These are phyloP conservation scores for Daldinia childiae DNA, from an alignment of 495 filamentous ascomycete genomes.

Conservation along the genomic window DNA sequence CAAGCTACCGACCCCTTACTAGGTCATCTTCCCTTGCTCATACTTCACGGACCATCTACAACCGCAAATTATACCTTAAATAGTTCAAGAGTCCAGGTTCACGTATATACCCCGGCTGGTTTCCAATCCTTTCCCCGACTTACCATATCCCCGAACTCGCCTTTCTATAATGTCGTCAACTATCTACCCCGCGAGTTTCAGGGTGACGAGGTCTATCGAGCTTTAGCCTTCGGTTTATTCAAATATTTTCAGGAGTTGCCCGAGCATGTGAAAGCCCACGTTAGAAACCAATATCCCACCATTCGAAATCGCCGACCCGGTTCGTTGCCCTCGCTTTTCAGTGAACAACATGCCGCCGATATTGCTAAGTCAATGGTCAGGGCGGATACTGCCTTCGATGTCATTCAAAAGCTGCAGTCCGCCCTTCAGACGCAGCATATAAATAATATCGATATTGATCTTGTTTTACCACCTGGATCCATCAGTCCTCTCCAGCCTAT, in stretches of 20 bases:
- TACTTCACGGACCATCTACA: constrained; percentile 87
- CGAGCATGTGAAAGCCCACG: constrained; percentile 72
- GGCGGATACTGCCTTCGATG: constrained; percentile 76
- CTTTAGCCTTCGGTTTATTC: constrained; percentile 86
- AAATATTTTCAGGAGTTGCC: constrained; percentile 94
- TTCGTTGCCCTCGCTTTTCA: constrained; percentile 76
- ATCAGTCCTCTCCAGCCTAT: constrained; percentile 67
- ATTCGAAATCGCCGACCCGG: constrained; percentile 61
- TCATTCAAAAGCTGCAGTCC: constrained; percentile 73
- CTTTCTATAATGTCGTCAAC: constrained; percentile 91
- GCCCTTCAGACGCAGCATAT: constrained; percentile 81
- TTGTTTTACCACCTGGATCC: constrained; percentile 79
- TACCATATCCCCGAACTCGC: constrained; percentile 90
- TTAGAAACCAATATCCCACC: constrained; percentile 59
- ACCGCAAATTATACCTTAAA: constrained; percentile 85
- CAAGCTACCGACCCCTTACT: constrained; percentile 81
- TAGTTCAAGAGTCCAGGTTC: constrained; percentile 90
- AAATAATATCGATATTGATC: constrained; percentile 86
- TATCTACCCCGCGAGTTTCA: constrained; percentile 93
- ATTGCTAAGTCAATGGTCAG: constrained; percentile 82
- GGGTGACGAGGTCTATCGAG: constrained; percentile 89
- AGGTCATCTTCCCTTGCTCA: constrained; percentile 74
- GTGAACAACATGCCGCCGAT: constrained; percentile 91
- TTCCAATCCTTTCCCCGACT: constrained; percentile 88
- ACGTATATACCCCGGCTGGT: constrained; percentile 88